These are phyloP conservation scores for Pseudogymnoascus sp. DNA, from an alignment of 2,329 filamentous ascomycete species.

Conservation along the genomic window DNA sequence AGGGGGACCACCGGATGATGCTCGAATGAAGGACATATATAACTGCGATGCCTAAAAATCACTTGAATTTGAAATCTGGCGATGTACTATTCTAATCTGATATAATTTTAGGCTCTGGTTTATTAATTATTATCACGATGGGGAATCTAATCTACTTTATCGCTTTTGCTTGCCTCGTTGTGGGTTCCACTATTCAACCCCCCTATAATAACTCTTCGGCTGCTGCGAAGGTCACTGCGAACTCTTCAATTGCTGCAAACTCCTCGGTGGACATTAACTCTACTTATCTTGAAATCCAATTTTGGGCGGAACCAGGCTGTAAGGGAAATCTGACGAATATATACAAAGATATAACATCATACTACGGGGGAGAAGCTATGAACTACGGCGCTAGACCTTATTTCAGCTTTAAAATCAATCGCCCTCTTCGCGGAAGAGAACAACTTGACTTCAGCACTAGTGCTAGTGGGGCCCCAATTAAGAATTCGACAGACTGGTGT, in stretches of 20 bases:
- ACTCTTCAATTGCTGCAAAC: neutral
- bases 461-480: neutral
- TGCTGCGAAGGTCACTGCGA: neutral
- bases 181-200: neutral
- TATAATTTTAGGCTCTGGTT: no score
- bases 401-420: neutral
- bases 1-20: no score
- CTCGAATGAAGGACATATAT: no score
- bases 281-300: neutral
- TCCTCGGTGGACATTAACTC: neutral
- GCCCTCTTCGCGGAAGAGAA: neutral
- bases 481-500: neutral
- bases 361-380: accelerated
- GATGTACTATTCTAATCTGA: no score
- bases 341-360: neutral
- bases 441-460: neutral
- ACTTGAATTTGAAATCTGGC: no score
- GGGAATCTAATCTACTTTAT: neutral
- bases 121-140: no score
- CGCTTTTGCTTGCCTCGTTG: neutral
- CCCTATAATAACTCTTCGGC: neutral
- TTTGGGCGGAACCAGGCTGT: neutral
- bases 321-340: neutral
- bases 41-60: no score
- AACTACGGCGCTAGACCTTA: neutral